A percentile compares a stretch with the other conserved stretches of the same genome.
These are phyloP conservation scores for Aegilops speltoides DNA, from an alignment of 176 grass and related monocot genomes.

Conservation along the genomic window DNA sequence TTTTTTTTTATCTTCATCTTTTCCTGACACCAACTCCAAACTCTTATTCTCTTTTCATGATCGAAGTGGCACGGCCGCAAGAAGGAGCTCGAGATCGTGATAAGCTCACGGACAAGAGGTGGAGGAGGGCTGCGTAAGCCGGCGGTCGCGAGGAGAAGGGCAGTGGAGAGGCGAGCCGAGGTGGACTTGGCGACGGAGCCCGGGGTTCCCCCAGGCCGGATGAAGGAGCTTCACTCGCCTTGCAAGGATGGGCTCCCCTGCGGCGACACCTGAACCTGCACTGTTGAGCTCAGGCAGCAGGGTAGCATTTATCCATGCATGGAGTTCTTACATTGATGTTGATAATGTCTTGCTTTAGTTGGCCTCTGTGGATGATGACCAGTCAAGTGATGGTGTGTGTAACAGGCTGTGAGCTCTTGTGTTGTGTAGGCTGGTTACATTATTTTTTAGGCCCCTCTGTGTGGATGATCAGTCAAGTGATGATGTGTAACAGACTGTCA, in stretches of 20 bases:
- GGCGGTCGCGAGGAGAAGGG: neutral
- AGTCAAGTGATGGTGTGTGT: neutral
- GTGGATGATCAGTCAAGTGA: too few relatives aligned
- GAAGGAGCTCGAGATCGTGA: slow-evolving; percentile 39
- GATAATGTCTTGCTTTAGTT: too few relatives aligned
- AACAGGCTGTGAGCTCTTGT: neutral
- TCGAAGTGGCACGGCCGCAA: slow-evolving; percentile 42
- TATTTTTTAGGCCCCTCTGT: neutral
- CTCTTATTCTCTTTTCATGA: neutral
- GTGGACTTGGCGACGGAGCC: neutral
- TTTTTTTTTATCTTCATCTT: neutral
- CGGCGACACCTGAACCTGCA: neutral
- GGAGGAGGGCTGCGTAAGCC: neutral
- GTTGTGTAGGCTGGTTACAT: neutral
- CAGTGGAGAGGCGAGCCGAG: neutral
- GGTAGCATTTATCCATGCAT: neutral
- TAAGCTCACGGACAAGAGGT: slow-evolving; percentile 25
- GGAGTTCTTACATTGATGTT: neutral
- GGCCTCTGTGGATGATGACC: neutral
- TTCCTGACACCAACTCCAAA: neutral
- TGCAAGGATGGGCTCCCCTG: slow-evolving; percentile 5
- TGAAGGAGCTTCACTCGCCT: slow-evolving; percentile 12
- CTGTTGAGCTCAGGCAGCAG: neutral
- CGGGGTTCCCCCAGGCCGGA: neutral
- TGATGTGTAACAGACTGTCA: too few relatives aligned